Conservation (phyloP, 306 rosid genomes). For the Prunus campanulata region DNA sequence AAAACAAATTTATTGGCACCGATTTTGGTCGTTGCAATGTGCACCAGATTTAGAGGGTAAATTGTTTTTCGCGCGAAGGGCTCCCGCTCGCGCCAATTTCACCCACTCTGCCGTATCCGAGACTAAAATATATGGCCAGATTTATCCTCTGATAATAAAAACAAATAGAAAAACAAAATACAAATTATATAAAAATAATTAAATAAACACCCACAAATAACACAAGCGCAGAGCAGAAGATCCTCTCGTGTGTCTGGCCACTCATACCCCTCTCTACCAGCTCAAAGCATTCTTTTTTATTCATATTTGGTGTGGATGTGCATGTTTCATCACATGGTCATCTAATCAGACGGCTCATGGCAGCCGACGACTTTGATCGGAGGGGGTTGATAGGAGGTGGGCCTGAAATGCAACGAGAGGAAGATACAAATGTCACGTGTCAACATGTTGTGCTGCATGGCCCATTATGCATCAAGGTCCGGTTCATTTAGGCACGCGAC, state of each 20-base stretch:
- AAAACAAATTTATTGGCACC: background rate
- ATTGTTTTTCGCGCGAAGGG: background rate
- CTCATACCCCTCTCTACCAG: background rate
- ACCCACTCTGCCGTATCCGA: background rate
- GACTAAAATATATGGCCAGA: background rate
- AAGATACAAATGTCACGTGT: slow-evolving; percentile 58
- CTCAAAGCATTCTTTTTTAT: slow-evolving; percentile 3
- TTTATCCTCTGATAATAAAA: background rate
- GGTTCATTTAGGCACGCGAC: background rate
- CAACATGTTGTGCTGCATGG: slow-evolving; percentile 51
- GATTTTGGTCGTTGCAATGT: background rate
- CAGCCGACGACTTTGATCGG: background rate
- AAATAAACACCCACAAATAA: background rate
- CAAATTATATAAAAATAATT: background rate
- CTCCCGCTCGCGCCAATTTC: background rate
- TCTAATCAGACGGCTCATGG: slow-evolving; percentile 4
- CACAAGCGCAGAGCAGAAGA: background rate
- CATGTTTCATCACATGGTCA: background rate
- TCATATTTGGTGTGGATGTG: background rate
- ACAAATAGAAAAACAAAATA: background rate
- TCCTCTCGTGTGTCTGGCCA: background rate
- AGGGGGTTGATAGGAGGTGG: background rate
- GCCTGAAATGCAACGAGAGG: background rate
- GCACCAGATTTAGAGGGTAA: background rate
- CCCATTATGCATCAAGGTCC: slow-evolving; percentile 41